These are phyloP conservation scores for Polymyxa betae DNA, from an alignment of 208 protist genomes.

Conservation along the genomic window DNA sequence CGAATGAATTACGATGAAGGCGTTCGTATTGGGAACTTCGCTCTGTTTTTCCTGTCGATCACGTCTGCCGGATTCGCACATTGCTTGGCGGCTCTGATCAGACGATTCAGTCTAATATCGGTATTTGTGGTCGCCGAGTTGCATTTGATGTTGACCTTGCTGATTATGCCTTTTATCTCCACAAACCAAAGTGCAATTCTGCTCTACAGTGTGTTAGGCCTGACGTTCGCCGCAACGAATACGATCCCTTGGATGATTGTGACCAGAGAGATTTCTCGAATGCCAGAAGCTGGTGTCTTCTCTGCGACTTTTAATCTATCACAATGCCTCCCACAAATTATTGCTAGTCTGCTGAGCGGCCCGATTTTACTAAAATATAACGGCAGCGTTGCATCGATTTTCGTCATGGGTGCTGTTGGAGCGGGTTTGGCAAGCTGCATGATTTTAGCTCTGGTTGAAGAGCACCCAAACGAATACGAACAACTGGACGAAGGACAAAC, in stretches of 20 bases:
- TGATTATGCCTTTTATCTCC: constrained; percentile 34
- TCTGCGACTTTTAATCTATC: constrained; percentile 44
- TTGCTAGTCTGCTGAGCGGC: constrained; percentile 23
- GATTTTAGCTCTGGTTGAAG: background rate
- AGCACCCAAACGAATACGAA: constrained; percentile 1
- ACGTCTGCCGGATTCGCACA: constrained; percentile 14
- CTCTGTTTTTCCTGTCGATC: constrained; percentile 8
- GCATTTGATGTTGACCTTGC: background rate
- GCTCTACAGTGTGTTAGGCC: background rate
- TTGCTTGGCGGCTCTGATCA: background rate
- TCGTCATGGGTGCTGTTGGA: constrained; percentile 29
- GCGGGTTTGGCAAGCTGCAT: background rate
- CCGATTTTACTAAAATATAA: background rate
- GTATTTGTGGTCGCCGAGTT: constrained; percentile 31
- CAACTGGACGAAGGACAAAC: no score
- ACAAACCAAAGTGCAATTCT: background rate
- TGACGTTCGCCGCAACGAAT: constrained; percentile 9
- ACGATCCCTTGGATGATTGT: constrained; percentile 49
- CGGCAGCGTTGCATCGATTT: constrained; percentile 13
- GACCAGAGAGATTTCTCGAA: background rate
- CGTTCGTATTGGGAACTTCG: constrained; percentile 14
- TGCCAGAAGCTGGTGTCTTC: background rate
- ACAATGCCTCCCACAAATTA: constrained; percentile 40
- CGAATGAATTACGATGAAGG: constrained; percentile 4
- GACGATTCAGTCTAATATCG: background rate